Evolutionary conservation across 2,329 filamentous ascomycete genomes (phyloP), one percentile per base, ranked within the genome.

Genomic region (Aspergillus sp.): DNA sequence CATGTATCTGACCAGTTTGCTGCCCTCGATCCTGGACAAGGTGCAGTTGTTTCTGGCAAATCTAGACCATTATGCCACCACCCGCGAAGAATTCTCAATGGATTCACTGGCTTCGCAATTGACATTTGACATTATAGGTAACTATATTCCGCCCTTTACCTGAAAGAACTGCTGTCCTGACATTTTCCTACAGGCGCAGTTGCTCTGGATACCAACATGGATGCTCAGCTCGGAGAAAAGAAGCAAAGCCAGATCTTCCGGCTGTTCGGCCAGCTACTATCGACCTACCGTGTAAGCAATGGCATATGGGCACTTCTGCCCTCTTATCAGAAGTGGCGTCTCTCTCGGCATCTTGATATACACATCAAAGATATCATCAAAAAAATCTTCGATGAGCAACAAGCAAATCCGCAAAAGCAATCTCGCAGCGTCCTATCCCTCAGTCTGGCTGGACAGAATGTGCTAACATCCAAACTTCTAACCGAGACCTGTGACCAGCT

Each of bases 111-210:
- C 56, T n/a, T 55, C 48, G 5, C 49, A 53, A 9, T 44, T 61
- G n/a, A 60, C 60, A 3, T 59, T 64, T 30, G 62, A 65, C 48
- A 57, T 65, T 11, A 65, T 65, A n/a, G 60, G 61, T 42, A 48
- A 37, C 39, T 30, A 37, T 52, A 19, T 10, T 9, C 34, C 28
- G 5, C 19, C 7, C 3, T 34, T 10, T 27, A 4, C 13, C 12
- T 27, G 6, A n/a, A 37, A 5, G 29, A 26, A 28, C 8, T 4
- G 10, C 9, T 6, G 9, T 27, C 11, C 38, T 42, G 12, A 46
- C 27, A 11, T 41, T 29, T 2, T 31, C 4, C 31, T 10, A 6
- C 32, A 53, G 49, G 47, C 13, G 48, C 49, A 9, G 47, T 51
- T 7, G 47, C 43, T 4, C 45, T 53, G 49, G 56, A 55, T 37